These are phyloP conservation scores for Bolboschoenoplectus hybrid DNA, from an alignment of 202 grass and related monocot species.

Conservation along the genomic window DNA sequence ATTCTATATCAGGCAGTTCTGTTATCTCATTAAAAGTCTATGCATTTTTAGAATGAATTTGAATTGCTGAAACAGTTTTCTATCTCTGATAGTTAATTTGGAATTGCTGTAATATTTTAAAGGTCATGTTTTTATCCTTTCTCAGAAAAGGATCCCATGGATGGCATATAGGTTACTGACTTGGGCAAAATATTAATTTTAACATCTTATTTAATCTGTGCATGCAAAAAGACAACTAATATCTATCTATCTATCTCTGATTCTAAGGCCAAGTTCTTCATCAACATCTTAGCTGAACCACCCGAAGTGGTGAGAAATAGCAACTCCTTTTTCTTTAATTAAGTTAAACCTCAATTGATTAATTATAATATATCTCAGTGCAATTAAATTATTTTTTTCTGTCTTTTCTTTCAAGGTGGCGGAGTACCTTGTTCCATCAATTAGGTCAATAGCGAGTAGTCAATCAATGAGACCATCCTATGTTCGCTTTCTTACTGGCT, in stretches of 20 bases:
- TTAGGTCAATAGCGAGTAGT: slow-evolving; percentile 68
- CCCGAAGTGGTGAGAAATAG: slow-evolving; percentile 79
- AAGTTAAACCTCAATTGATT: background rate
- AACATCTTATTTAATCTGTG: background rate
- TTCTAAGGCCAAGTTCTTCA: slow-evolving; percentile 95
- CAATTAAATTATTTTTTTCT: background rate
- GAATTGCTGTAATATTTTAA: slow-evolving; percentile 13
- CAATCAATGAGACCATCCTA: slow-evolving; percentile 95
- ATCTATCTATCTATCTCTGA: slow-evolving; percentile 29
- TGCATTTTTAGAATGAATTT: background rate
- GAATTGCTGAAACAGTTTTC: background rate
- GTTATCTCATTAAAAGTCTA: background rate
- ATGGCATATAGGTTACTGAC: slow-evolving; percentile 17
- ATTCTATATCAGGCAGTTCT: background rate
- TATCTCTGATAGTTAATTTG: slow-evolving; percentile 9
- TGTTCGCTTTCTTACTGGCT: slow-evolving; percentile 93
- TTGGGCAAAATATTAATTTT: background rate
- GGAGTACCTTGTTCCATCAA: slow-evolving; percentile 79
- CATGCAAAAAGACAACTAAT: background rate
- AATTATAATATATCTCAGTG: background rate
- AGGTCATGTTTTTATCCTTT: background rate
- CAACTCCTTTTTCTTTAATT: slow-evolving; percentile 29
- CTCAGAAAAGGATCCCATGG: background rate
- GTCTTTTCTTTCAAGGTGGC: slow-evolving; percentile 60
- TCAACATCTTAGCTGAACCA: slow-evolving; percentile 96